These are phyloP conservation scores for Begonia fuchsioides DNA, from an alignment of 306 rosid species.

Conservation along the genomic window DNA sequence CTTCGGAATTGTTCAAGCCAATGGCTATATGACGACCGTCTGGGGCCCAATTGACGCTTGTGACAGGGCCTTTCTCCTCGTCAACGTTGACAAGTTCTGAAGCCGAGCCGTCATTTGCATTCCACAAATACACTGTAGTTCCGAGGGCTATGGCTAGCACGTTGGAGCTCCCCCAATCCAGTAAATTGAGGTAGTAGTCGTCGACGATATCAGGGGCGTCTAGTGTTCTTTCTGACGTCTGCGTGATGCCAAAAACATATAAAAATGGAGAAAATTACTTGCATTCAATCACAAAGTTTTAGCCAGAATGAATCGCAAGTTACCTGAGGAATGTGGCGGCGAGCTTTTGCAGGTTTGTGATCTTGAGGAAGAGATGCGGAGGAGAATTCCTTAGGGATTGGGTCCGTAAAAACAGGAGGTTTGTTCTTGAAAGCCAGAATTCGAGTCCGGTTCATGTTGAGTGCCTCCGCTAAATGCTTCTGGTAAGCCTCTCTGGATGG, in stretches of 20 bases:
- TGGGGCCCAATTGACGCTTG: slow-evolving; percentile 69
- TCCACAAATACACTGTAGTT: slow-evolving; percentile 51
- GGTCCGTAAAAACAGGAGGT: slow-evolving; percentile 44
- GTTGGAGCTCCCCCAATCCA: slow-evolving; percentile 64
- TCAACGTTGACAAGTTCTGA: slow-evolving; percentile 48
- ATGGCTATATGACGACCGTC: slow-evolving; percentile 63
- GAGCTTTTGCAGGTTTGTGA: slow-evolving; percentile 22
- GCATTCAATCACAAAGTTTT: not conserved
- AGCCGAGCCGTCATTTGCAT: slow-evolving; percentile 45
- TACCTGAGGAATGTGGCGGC: slow-evolving; percentile 63
- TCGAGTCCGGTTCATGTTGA: slow-evolving; percentile 55
- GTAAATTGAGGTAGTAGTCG: slow-evolving; percentile 54
- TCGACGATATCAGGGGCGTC: slow-evolving; percentile 72
- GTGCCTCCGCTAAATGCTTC: slow-evolving; percentile 40
- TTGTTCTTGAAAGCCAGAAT: slow-evolving; percentile 83
- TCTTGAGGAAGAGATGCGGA: slow-evolving; percentile 18
- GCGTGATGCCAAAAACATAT: not conserved
- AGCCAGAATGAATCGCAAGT: not conserved
- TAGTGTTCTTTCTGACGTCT: slow-evolving; percentile 68
- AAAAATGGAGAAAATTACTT: not conserved
- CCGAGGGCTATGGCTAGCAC: slow-evolving; percentile 55
- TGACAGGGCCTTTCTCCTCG: slow-evolving; percentile 56
- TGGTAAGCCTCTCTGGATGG: slow-evolving; percentile 46
- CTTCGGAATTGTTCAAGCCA: slow-evolving; percentile 56
- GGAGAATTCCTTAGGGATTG: slow-evolving; percentile 26